Conservation (phyloP, 2,329 filamentous ascomycete genomes). For the Periconia macrospinosa region DNA sequence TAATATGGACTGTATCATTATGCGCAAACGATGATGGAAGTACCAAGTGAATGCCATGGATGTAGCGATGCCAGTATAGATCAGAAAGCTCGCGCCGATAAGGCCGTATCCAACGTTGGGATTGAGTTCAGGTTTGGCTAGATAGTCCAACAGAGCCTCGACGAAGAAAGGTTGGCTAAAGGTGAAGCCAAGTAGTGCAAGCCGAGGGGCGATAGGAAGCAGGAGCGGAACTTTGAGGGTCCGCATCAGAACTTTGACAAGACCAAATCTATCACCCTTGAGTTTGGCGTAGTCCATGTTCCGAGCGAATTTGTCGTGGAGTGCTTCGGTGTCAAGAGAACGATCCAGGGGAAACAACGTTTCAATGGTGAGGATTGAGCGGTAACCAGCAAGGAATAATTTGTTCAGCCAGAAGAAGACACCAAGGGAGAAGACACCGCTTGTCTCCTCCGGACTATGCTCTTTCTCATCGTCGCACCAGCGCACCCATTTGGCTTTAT, state of each 20-base stretch:
- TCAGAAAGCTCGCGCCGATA: constrained; percentile 15
- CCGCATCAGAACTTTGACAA: constrained; percentile 23
- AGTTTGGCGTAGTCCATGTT: constrained; percentile 15
- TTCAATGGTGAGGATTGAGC: constrained; percentile 26
- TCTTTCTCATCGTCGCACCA: constrained; percentile 20
- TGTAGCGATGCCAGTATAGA: constrained; percentile 10
- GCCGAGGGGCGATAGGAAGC: constrained; percentile 22
- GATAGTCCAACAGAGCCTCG: constrained; percentile 18
- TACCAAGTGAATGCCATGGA: constrained; percentile 5
- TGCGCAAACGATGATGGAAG: constrained; percentile 1
- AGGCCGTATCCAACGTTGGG: constrained; percentile 16
- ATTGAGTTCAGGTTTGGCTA: constrained; percentile 11
- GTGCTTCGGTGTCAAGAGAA: constrained; percentile 11
- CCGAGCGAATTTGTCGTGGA: constrained; percentile 17
- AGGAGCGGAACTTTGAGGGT: constrained; percentile 27
- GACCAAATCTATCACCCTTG: constrained; percentile 13
- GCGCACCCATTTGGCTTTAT: constrained; percentile 26
- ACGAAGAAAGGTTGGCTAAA: constrained; percentile 31
- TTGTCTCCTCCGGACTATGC: constrained; percentile 37
- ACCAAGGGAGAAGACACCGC: constrained; percentile 35
- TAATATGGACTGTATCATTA: constrained; percentile 9
- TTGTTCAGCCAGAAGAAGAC: constrained; percentile 43
- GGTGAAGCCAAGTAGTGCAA: constrained; percentile 26
- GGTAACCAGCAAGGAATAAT: constrained; percentile 34
- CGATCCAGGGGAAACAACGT: constrained; percentile 31